Evolutionary conservation across 2,329 filamentous ascomycete species (phyloP).

Genomic region (Aspergillus pseudoglaucus): DNA sequence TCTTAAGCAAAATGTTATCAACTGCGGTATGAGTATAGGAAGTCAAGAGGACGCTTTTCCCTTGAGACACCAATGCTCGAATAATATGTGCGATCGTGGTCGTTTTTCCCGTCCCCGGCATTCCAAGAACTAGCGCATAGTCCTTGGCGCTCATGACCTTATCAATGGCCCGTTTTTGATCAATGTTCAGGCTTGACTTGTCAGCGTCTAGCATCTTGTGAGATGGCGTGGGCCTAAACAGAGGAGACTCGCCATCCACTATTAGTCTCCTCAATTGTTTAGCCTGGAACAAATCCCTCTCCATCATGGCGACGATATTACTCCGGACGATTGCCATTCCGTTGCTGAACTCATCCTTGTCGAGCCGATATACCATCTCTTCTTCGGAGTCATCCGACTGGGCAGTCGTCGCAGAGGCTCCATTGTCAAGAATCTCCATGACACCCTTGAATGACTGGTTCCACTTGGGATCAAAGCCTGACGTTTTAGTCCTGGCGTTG

Average conservation of each 20-base stretch:
- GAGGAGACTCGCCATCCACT: slow-evolving; percentile 66
- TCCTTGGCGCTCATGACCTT: slow-evolving; percentile 95
- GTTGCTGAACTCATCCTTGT: slow-evolving; percentile 98
- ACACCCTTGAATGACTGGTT: slow-evolving; percentile 89
- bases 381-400: slow-evolving; percentile 39
- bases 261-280: slow-evolving; percentile 70
- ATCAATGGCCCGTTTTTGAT: slow-evolving; percentile 78
- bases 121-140: slow-evolving; percentile 94
- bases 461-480: slow-evolving; percentile 65
- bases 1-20: slow-evolving; percentile 93
- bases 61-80: slow-evolving; percentile 75
- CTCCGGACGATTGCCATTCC: slow-evolving; percentile 93
- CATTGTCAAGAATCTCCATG: slow-evolving; percentile 69
- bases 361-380: slow-evolving; percentile 67
- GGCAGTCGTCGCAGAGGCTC: slow-evolving; percentile 21
- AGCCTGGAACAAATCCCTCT: slow-evolving; percentile 64
- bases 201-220: slow-evolving; percentile 52
- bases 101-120: slow-evolving; percentile 97
- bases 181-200: slow-evolving; percentile 68
- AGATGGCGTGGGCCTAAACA: slow-evolving; percentile 62
- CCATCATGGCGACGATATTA: slow-evolving; percentile 90
- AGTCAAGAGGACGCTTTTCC: slow-evolving; percentile 86
- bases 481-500: slow-evolving; percentile 69
- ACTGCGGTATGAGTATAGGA: slow-evolving; percentile 97
- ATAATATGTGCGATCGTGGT: slow-evolving; percentile 98